Evolutionary conservation across 2,329 filamentous ascomycete genomes (phyloP).

Genomic region (Aspergillus sp.): DNA sequence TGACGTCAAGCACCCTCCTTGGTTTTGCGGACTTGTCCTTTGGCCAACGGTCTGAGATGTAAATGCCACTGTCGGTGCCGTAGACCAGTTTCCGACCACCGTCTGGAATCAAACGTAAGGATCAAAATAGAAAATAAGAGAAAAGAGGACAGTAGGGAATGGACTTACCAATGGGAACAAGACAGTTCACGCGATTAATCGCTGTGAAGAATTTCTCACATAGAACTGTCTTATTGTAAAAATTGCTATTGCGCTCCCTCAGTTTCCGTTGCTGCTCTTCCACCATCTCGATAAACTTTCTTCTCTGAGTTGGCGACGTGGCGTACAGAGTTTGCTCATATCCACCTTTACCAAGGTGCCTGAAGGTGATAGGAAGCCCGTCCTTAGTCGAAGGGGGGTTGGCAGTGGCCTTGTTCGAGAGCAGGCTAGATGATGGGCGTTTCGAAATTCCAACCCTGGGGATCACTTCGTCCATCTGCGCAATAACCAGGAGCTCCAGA

Average conservation of each 20-base stretch:
- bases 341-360: conserved; percentile 87
- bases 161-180: conserved; percentile 74
- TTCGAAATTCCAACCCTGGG: conserved; percentile 72
- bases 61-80: conserved; percentile 90
- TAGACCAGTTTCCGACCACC: conserved; percentile 90
- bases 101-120: conserved; percentile 47
- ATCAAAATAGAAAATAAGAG: conserved; percentile 1
- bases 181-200: conserved; percentile 84
- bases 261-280: conserved; percentile 82
- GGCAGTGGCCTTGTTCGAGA: conserved; percentile 50
- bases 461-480: conserved; percentile 94
- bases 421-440: conserved; percentile 77
- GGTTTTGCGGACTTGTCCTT: conserved; percentile 69
- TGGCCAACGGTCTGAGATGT: conserved; percentile 79
- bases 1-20: conserved; percentile 74
- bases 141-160: not conserved
- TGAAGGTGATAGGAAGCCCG: conserved; percentile 91
- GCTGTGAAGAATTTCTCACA: conserved; percentile 88
- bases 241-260: conserved; percentile 61
- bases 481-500: conserved; percentile 82
- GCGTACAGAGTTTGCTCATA: conserved; percentile 89
- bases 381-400: conserved; percentile 53
- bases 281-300: conserved; percentile 97
- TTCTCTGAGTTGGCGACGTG: conserved; percentile 72
- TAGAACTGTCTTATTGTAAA: conserved; percentile 59